These are phyloP conservation scores for Endocarpon pusillum DNA, from an alignment of 495 filamentous ascomycete genomes.

Conservation along the genomic window DNA sequence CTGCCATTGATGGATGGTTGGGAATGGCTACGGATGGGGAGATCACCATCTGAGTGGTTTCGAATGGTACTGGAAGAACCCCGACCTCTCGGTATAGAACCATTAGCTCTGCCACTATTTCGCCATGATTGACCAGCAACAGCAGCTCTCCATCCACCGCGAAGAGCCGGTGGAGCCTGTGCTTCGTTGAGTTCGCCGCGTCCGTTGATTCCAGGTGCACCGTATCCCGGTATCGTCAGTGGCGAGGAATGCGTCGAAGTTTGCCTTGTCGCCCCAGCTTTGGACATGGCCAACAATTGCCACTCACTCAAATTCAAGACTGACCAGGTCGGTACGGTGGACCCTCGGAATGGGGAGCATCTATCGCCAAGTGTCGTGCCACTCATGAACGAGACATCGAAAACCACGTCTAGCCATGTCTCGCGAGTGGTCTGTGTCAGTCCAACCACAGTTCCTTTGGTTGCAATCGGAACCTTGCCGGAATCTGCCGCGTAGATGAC, in stretches of 20 bases:
- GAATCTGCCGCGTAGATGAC: slow-evolving; percentile 85
- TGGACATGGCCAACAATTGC: slow-evolving; percentile 62
- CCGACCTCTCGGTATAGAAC: slow-evolving; percentile 20
- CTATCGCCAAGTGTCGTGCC: slow-evolving; percentile 77
- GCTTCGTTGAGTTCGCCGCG: slow-evolving; percentile 55
- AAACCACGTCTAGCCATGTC: slow-evolving; percentile 76
- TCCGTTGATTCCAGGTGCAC: slow-evolving; percentile 34
- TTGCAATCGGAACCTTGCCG: slow-evolving; percentile 87
- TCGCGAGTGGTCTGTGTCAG: slow-evolving; percentile 70
- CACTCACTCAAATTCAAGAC: slow-evolving; percentile 75
- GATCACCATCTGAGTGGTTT: no score
- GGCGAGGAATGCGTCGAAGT: slow-evolving; percentile 30
- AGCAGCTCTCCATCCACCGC: slow-evolving; percentile 56
- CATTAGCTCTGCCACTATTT: slow-evolving; percentile 15
- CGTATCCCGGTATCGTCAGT: slow-evolving; percentile 43
- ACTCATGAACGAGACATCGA: slow-evolving; percentile 89
- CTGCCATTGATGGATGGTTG: slow-evolving; percentile 10
- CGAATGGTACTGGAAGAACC: no score
- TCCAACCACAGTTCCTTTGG: slow-evolving; percentile 80
- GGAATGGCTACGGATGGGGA: no score
- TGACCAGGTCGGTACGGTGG: slow-evolving; percentile 66
- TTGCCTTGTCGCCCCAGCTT: slow-evolving; percentile 47
- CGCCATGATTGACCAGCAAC: slow-evolving; percentile 27
- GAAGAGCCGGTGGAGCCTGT: slow-evolving; percentile 45
- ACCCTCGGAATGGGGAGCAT: slow-evolving; percentile 90